Percentiles rank a stretch among this genome's conserved stretches.
Evolutionary conservation across 805 yeast genomes (phyloP).

Genomic region (Wickerhamiella occidentalis): DNA sequence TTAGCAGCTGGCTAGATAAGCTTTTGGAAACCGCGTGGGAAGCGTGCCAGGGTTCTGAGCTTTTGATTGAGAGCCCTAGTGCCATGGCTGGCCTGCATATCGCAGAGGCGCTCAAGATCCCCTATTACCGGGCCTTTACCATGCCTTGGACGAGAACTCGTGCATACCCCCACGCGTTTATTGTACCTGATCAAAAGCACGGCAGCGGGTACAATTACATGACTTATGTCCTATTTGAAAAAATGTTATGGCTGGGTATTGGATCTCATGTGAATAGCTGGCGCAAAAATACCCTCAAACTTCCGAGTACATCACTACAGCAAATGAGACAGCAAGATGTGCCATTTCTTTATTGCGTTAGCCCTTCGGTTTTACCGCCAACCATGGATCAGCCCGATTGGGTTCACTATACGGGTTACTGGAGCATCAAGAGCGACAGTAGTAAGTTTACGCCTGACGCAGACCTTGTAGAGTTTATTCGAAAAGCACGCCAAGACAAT

Average conservation of each 20-base stretch:
- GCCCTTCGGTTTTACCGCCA: slow-evolving; percentile 83
- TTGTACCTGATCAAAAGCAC: slow-evolving; percentile 83
- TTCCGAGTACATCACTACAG: slow-evolving; percentile 60
- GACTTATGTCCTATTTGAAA: slow-evolving; percentile 88
- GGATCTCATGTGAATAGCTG: slow-evolving; percentile 77
- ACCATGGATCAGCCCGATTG: slow-evolving; percentile 89
- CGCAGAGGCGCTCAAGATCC: slow-evolving; percentile 81
- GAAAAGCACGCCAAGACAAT: slow-evolving; percentile 43
- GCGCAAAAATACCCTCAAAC: slow-evolving; percentile 55
- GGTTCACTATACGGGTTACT: slow-evolving; percentile 92
- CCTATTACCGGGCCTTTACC: slow-evolving; percentile 89
- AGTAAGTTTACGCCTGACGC: slow-evolving; percentile 47
- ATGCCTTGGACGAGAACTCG: slow-evolving; percentile 98
- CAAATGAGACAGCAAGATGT: slow-evolving; percentile 62
- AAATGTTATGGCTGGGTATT: slow-evolving; percentile 86
- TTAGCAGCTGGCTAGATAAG: slow-evolving; percentile 73
- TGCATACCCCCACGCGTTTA: slow-evolving; percentile 92
- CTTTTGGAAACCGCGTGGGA: slow-evolving; percentile 65
- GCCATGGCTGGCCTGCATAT: slow-evolving; percentile 93
- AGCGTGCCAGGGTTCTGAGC: slow-evolving; percentile 71
- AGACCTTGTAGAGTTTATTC: slow-evolving; percentile 46
- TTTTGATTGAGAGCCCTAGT: slow-evolving; percentile 88
- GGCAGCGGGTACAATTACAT: slow-evolving; percentile 89
- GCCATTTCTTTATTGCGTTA: slow-evolving; percentile 80
- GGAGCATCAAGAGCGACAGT: slow-evolving; percentile 59